Base-by-base conservation (phyloP, 202 grass and related monocot species). In the Dendrocalamus latiflorus region DNA sequence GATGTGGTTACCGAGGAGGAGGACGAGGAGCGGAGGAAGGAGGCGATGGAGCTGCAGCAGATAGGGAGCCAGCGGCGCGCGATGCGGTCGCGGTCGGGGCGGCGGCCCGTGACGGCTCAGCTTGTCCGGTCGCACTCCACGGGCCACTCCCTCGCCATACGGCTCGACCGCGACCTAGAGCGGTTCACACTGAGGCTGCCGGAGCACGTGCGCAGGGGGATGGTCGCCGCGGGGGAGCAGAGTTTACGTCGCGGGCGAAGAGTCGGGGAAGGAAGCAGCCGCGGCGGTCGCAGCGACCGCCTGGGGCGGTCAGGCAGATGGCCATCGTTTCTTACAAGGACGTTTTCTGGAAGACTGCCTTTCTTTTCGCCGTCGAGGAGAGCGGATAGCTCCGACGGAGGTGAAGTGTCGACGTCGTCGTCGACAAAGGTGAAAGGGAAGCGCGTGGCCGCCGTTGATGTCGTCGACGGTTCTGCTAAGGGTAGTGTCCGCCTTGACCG, bases 111-210 rank as follows among this genome's bases (percentile, higher is more conserved):
- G 43, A 57, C 70, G 75, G 2, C 18, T n/a, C 47, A 44, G 81
- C 79, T 93, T 2, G 75, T 62, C 1, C 83, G 88, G 22, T 93
- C 91, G 25, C 75, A 93, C 83, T 93, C 91, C 15, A 81, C 91
- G 33, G 88, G 88, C 20, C 91, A 90, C 78, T 90, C 89, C 17
- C 48, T 48, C 47, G 64, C 51, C 54, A 20, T 80, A 17, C 85
- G 70, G 16, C 82, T 85, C 41, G 91, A 85, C 48, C 68, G 61
- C 42, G 72, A 93, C 85, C 5, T 93, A 17, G 89, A 97, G 63
- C 79, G 86, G 38, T 97, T 89, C 94, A 93, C 89, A 9, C 81
- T 97, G 47, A 76, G 86, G 70, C 79, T 97, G n/a, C 91, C 94
- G 41, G 94, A 97, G 84, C 89, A 93, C 62, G 70, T 93, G 74